phyloP scores from a whole-genome alignment of 768 basidiomycete genomes.

The Kwoniella dendrophila region DNA sequence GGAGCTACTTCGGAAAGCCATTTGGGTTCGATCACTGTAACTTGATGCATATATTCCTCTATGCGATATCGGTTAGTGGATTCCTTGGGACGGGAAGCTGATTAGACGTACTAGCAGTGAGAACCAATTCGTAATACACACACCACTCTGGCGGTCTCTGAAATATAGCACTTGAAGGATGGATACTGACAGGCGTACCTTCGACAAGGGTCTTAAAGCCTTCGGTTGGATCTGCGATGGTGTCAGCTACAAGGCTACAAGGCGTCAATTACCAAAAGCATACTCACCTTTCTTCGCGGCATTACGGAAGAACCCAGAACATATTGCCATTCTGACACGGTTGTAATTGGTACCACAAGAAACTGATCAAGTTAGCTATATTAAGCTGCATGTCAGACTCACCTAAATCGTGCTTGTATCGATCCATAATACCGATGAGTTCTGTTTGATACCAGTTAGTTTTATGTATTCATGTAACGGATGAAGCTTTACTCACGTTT shows the following conservation, averaged over 20 bases:
- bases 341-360: conserved; percentile 86
- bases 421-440: conserved; percentile 96
- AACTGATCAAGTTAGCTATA: conserved; percentile 16
- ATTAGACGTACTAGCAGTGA: conserved; percentile 90
- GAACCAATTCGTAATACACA: conserved; percentile 81
- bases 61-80: conserved; percentile 7
- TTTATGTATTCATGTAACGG: neutral
- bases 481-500: conserved; percentile 62
- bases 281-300: conserved; percentile 87
- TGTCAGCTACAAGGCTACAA: neutral
- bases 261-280: neutral
- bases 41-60: conserved; percentile 56
- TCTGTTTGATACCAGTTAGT: conserved; percentile 54
- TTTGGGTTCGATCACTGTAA: conserved; percentile 94
- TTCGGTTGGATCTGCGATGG: conserved; percentile 64
- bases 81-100: conserved; percentile 44
- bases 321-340: conserved; percentile 88
- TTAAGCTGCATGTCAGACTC: neutral
- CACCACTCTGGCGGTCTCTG: conserved; percentile 83
- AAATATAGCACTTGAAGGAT: conserved; percentile 90
- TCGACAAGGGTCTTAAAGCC: conserved; percentile 73
- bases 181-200: conserved; percentile 93
- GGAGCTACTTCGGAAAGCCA: conserved; percentile 98
- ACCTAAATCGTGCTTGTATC: conserved; percentile 94
- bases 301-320: conserved; percentile 95